Conservation (phyloP, 768 basidiomycete genomes). For the Phlebiopsis flavidoalba region DNA sequence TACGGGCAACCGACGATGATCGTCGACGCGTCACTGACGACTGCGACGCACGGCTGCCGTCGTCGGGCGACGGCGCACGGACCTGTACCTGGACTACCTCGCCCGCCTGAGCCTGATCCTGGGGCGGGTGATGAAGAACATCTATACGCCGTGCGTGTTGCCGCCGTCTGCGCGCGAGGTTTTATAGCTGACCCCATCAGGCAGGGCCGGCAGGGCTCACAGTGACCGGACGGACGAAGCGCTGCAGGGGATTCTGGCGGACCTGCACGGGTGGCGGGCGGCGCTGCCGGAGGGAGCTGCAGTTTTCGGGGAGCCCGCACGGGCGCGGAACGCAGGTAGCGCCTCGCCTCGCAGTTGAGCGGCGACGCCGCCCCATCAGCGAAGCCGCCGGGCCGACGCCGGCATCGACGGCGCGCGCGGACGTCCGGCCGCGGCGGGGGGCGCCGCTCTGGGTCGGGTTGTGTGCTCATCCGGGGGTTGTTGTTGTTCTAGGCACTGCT, state of each 20-base stretch:
- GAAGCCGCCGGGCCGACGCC: background rate
- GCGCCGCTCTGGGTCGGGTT: background rate
- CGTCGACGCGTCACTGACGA: slow-evolving; percentile 92
- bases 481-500: slow-evolving; percentile 61
- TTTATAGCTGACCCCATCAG: slow-evolving; percentile 12
- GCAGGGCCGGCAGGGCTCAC: slow-evolving; percentile 84
- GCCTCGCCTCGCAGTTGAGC: slow-evolving; percentile 1
- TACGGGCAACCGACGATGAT: slow-evolving; percentile 96
- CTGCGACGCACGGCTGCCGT: slow-evolving; percentile 91
- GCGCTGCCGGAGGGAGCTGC: slow-evolving; percentile 71
- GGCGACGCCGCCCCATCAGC: background rate
- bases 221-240: slow-evolving; percentile 79
- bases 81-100: slow-evolving; percentile 85
- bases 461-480: background rate
- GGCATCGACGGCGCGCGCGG: background rate
- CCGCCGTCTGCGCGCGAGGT: background rate
- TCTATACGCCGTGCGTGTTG: slow-evolving; percentile 72
- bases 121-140: slow-evolving; percentile 86
- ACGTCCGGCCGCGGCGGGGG: background rate
- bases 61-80: slow-evolving; percentile 75
- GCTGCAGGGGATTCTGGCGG: slow-evolving; percentile 55
- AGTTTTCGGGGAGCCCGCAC: slow-evolving; percentile 68
- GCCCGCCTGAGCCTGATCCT: slow-evolving; percentile 88
- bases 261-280: slow-evolving; percentile 73
- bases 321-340: slow-evolving; percentile 63